Base-by-base conservation (phyloP, 148 eudicot genomes). In the Hydrangea macrophylla region DNA sequence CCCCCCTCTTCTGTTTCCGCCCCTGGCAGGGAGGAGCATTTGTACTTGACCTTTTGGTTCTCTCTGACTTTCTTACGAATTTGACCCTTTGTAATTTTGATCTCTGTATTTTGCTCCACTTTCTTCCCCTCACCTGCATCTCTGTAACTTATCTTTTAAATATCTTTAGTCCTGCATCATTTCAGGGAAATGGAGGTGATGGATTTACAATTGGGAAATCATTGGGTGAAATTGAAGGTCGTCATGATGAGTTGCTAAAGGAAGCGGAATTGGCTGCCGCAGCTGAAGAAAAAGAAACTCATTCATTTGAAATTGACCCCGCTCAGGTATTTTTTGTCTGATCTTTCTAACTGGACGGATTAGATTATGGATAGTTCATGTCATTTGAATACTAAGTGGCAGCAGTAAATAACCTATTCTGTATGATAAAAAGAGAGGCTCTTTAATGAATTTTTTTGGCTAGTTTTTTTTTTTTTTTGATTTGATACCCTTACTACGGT, bases 261-360 rank as follows among this genome's bases (percentile, higher is more conserved):
- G 96, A 87, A 81, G 91, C 90, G 36, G 91, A 91, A 62, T 61
- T 94, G 75, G 99, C 97, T 9, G 96, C 97, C 23, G 96, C 80
- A 60, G 91, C 96, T 75, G 99, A 94, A 83, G 99, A 94, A 72
- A 94, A 91, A 81, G 97, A 89, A 78, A 84, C 93, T 62, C 98
- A 90, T 80, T 73, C 97, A 30, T 94, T 94, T 76, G 98, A 94
- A 76, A 80, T 94, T 55, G 96, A 94, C 66, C 96, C 98, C 59
- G 64, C 80, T 69, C 97, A 94, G 88, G 98, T 90, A 62, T n/a
- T 39, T 33, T n/a, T 25, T 2, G 7, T 18, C 48, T 28, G 55
- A 58, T 57, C 40, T 61, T 22, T 37, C 39, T 20, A 64, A n/a
- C 30, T 39, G 31, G 55, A 25, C 51, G 37, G 6, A 26, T 55